Base-by-base conservation (phyloP, 495 filamentous ascomycete species). In the Penicillium crystallinum region DNA sequence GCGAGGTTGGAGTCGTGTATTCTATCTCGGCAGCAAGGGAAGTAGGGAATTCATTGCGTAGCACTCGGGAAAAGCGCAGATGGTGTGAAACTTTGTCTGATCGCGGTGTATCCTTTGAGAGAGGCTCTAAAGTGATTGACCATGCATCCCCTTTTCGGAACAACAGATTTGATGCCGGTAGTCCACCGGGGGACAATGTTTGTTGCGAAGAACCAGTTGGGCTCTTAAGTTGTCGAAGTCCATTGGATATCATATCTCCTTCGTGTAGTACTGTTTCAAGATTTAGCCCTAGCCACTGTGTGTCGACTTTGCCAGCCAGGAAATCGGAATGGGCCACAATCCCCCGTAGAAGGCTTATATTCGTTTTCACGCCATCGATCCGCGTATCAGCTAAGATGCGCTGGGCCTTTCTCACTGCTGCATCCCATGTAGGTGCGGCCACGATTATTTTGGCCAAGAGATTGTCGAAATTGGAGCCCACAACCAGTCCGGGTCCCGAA, bases 361-460 rank as follows among this genome's bases (percentile, higher is more conserved):
- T 84, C 0, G 81, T 84, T 40, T 75, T 79, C 12, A 85, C 69
- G 1, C 82, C 82, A 10, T 59, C 60, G 12, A 84, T 71, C 18
- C 57, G 59, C 2, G 77, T 77, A 51, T 85, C 82, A 9, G 72
- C 67, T 3, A 85, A 61, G 6, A 79, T 78, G 23, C 81, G 66
- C 31, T 70, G 71, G 4, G 79, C 77, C 57, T 81, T 84, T 6
- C 59, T 45, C 4, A 84, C 70, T 1, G 68, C 67, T 29, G 73
- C 75, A 17, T 75, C 59, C 77, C 79, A 83, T 10, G 51, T 71
- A 6, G 68, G 64, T 15, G 71, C 79, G 5, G 79, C 81, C 44
- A 85, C 68, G 38, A 85, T 80, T n/a, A 84, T 66, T 53, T 85
- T 85, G 10, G 80, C 81, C 0, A 85, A 56, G 0, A 85, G 64